These are phyloP conservation scores for Beauveria bassiana DNA, from an alignment of 2,329 filamentous ascomycete species.

Conservation along the genomic window DNA sequence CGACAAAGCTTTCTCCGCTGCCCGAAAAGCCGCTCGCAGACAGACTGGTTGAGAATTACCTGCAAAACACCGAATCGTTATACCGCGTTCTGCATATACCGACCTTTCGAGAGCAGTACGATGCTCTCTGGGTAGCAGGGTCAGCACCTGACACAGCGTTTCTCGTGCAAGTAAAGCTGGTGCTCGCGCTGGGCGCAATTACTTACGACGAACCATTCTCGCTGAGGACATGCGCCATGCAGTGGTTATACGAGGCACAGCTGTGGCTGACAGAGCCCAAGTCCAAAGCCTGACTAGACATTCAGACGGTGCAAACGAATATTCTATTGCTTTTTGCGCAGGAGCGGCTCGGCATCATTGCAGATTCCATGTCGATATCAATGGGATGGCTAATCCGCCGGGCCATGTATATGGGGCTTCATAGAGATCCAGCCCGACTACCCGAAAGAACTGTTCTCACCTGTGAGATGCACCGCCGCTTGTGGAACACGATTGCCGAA, in stretches of 20 bases:
- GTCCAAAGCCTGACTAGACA: slow-evolving; percentile 42
- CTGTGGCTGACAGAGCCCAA: slow-evolving; percentile 45
- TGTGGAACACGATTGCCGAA: slow-evolving; percentile 48
- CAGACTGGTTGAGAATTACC: slow-evolving; percentile 40
- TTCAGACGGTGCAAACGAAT: slow-evolving; percentile 42
- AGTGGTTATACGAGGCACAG: slow-evolving; percentile 51
- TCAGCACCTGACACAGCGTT: slow-evolving; percentile 33
- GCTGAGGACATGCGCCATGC: slow-evolving; percentile 39
- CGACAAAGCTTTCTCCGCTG: slow-evolving; percentile 31
- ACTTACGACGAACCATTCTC: slow-evolving; percentile 43
- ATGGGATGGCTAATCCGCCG: slow-evolving; percentile 35
- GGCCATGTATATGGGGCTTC: slow-evolving; percentile 43
- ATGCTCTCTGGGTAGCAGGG: slow-evolving; percentile 37
- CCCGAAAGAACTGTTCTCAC: slow-evolving; percentile 27
- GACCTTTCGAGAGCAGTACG: slow-evolving; percentile 40
- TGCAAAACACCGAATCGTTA: slow-evolving; percentile 38
- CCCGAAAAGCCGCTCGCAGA: slow-evolving; percentile 39
- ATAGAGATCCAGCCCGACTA: slow-evolving; percentile 37
- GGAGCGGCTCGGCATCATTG: slow-evolving; percentile 29
- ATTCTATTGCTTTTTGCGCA: slow-evolving; percentile 37
- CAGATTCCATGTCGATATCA: slow-evolving; percentile 41
- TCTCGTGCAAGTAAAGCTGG: slow-evolving; percentile 48
- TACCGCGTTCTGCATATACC: slow-evolving; percentile 46
- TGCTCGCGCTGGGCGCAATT: slow-evolving; percentile 48
- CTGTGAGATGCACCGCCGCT: slow-evolving; percentile 39